Evolutionary conservation across 352 stramenopile species (phyloP), one percentile per base, ranked within the genome.

Genomic region (Pythium myriotylum): DNA sequence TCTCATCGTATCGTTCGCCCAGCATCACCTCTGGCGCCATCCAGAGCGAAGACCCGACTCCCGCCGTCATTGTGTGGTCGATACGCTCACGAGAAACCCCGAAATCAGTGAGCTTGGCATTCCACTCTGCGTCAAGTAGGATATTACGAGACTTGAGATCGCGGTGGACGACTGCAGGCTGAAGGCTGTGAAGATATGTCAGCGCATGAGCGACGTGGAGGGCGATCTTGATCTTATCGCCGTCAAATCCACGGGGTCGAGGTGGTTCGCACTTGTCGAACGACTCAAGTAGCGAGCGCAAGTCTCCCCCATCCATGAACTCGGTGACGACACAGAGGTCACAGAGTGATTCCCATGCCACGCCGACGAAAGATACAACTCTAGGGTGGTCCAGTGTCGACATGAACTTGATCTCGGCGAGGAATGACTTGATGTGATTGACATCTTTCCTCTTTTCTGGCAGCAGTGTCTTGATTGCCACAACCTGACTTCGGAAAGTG

Each of bases 81-180:
- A 54, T 58, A 40, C 62, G 68, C 37, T 72, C 68, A 7, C 77
- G 62, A 4, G 74, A 76, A 2, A 82, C 67, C 23, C 79, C 79
- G 64, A 89, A 89, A 59, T 85, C 76, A 9, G 75, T 77, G 62
- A 89, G 39, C 33, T 89, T 89, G 22, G 79, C 72, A 14, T 74
- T n/a, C n/a, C 45, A 2, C 0, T 33, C 33, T 62, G 62, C 37
- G 6, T 66, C 57, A 16, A 89, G 49, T 9, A 89, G 54, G 24
- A 89, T 72, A 54, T 87, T 89, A 59, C 74, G 78, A 1, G 79
- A 87, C 55, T 87, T 89, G 45, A 89, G 62, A 39, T 89, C 74
- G 42, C 77, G 74, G 23, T 85, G 76, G 23, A 89, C 32, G 0
- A 84, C 49, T 9, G 66, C 46, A 0, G 72, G 70, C 4, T 81